Evolutionary conservation across 495 filamentous ascomycete genomes (phyloP).

Genomic region (Podospora tetraspora): DNA sequence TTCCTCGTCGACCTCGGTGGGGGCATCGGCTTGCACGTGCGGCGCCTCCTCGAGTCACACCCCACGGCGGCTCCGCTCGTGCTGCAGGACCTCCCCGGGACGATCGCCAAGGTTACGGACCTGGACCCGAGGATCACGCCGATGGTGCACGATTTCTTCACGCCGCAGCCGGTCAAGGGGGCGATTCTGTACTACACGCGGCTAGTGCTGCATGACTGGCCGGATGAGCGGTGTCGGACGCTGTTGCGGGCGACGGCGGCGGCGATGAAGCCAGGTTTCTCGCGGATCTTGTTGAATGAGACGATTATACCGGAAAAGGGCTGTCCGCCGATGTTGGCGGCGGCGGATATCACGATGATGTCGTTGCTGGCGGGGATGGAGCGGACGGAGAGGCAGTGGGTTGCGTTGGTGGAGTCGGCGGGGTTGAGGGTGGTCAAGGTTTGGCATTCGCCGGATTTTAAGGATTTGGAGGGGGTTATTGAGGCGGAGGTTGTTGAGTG

Average conservation of each 20-base stretch:
- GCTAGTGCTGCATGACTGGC: conserved; percentile 45
- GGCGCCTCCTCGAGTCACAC: conserved; percentile 31
- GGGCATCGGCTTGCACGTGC: conserved; percentile 40
- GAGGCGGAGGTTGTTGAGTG: conserved; percentile 30
- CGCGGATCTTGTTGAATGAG: conserved; percentile 45
- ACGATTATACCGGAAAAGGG: conserved; percentile 7
- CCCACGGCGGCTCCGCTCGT: conserved; percentile 32
- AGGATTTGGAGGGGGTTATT: conserved; percentile 40
- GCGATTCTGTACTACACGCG: conserved; percentile 5
- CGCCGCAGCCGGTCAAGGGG: conserved; percentile 4
- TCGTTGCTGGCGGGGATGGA: conserved; percentile 27
- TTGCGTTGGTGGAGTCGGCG: conserved; percentile 24
- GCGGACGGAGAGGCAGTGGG: conserved; percentile 32
- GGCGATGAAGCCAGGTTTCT: conserved; percentile 48
- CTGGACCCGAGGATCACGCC: conserved; percentile 14
- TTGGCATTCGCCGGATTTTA: conserved; percentile 26
- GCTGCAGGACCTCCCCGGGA: conserved; percentile 42
- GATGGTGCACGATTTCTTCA: conserved; percentile 43
- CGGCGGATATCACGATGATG: conserved; percentile 34
- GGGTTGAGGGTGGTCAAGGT: conserved; percentile 43
- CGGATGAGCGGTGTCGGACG: conserved; percentile 34
- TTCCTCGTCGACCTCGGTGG: conserved; percentile 47
- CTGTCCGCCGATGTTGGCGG: conserved; percentile 33
- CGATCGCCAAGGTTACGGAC: conserved; percentile 31
- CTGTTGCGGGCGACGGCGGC: conserved; percentile 35